Conservation (phyloP, 345 rosid genomes). For the Alliaria petiolata region DNA sequence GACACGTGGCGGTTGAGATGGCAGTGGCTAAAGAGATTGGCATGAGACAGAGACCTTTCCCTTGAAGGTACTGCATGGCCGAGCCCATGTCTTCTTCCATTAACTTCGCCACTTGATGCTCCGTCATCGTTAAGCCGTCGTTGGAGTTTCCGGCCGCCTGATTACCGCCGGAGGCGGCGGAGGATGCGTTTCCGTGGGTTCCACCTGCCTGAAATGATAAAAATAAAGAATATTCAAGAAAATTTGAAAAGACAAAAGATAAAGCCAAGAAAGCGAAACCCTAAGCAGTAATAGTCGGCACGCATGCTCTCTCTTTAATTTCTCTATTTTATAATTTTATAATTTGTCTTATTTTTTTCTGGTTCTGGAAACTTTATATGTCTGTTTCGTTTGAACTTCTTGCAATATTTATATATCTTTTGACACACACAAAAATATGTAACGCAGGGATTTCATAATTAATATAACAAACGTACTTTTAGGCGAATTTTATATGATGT, state of each 20-base stretch:
- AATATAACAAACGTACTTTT: no score
- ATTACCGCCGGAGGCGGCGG: slow-evolving; percentile 21
- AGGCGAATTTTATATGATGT: no score
- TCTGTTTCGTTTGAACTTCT: not conserved
- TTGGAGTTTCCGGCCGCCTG: slow-evolving; percentile 25
- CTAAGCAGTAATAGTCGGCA: slow-evolving; percentile 38
- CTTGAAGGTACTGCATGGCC: slow-evolving; percentile 97
- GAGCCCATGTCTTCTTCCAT: slow-evolving; percentile 98
- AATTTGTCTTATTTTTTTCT: slow-evolving; percentile 32
- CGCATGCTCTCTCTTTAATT: slow-evolving; percentile 78
- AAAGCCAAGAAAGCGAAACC: slow-evolving; percentile 19
- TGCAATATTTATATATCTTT: not conserved
- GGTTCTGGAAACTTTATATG: not conserved
- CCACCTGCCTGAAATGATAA: slow-evolving; percentile 27
- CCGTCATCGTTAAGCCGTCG: slow-evolving; percentile 42
- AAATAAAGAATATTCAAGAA: not conserved
- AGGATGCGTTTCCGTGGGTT: slow-evolving; percentile 18
- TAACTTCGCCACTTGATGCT: slow-evolving; percentile 85
- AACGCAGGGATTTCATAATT: no score
- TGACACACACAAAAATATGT: not conserved
- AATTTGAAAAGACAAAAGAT: not conserved
- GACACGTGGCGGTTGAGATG: slow-evolving; percentile 74
- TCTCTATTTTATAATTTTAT: slow-evolving; percentile 28
- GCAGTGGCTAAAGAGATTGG: slow-evolving; percentile 95
- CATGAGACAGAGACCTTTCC: slow-evolving; percentile 96